Percentiles rank a stretch among this genome's conserved stretches.
phyloP scores from a whole-genome alignment of 352 stramenopile species.

The Phytophthora megakarya region DNA sequence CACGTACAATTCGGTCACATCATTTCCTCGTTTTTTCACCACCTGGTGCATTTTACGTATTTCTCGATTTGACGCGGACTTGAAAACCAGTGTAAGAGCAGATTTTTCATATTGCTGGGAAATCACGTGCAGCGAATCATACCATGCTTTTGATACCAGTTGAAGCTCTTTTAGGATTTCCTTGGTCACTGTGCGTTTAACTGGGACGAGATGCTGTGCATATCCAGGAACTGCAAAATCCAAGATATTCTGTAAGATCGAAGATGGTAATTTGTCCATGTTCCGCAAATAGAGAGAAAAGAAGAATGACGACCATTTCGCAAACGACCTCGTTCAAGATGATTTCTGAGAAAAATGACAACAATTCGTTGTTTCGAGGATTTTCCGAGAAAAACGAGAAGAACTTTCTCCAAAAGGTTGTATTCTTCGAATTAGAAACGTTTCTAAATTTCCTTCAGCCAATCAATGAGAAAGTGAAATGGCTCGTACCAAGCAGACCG shows the following conservation, averaged over 20 bases:
- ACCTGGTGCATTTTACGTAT: background rate
- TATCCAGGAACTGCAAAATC: background rate
- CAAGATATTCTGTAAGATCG: background rate
- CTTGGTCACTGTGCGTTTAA: background rate
- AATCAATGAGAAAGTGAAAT: too few species aligned
- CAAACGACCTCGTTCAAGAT: background rate
- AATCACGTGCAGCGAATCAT: background rate
- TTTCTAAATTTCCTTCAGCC: too few species aligned
- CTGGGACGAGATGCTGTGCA: background rate
- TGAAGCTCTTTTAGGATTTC: background rate
- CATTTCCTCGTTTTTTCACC: background rate
- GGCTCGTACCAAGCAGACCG: conserved; percentile 94
- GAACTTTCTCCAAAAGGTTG: background rate
- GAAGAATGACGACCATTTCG: background rate
- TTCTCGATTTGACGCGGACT: background rate
- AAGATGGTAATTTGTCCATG: background rate
- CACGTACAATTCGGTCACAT: background rate
- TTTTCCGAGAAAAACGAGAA: background rate
- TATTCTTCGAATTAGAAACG: too few species aligned
- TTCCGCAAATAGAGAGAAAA: background rate
- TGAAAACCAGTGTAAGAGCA: background rate
- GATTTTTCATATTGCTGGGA: background rate
- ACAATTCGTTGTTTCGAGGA: too few species aligned
- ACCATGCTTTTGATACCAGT: background rate
- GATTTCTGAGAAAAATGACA: background rate